phyloP scores from a whole-genome alignment of 2,329 filamentous ascomycete species.

The Aspergillus hortae region DNA sequence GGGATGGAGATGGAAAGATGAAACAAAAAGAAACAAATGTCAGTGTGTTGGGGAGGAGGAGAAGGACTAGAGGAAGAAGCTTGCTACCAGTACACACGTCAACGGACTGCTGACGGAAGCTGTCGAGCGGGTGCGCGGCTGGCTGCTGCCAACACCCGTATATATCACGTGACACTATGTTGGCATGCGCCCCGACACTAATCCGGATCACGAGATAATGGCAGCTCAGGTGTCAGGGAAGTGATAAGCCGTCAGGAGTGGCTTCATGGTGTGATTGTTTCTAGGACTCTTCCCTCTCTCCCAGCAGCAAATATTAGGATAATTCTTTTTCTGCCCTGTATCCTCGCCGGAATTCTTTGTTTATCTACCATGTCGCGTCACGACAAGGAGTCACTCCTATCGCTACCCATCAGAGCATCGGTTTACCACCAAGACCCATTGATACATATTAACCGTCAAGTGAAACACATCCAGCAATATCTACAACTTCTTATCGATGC shows the following conservation, averaged over 20 bases:
- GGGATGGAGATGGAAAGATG: conserved; percentile 17
- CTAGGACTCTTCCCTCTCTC: neutral
- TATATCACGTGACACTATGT: conserved; percentile 18
- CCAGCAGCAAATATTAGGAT: neutral
- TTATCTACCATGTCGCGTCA: conserved; percentile 27
- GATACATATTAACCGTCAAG: conserved; percentile 50
- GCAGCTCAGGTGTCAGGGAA: neutral
- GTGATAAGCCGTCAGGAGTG: too few relatives aligned
- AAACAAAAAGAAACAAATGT: conserved; percentile 16
- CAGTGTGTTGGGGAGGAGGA: conserved; percentile 12
- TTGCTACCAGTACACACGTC: conserved; percentile 28
- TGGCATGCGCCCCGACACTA: conserved; percentile 5
- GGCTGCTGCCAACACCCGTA: conserved; percentile 27
- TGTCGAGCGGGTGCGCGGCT: conserved; percentile 21
- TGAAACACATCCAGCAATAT: conserved; percentile 53
- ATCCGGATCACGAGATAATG: conserved; percentile 8
- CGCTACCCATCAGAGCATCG: conserved; percentile 29
- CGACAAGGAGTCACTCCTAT: conserved; percentile 19
- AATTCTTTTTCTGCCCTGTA: neutral
- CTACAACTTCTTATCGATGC: conserved; percentile 59
- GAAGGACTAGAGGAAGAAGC: conserved; percentile 13
- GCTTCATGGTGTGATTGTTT: neutral
- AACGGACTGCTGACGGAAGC: conserved; percentile 25
- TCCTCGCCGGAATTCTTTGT: conserved; percentile 1
- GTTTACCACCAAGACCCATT: conserved; percentile 40